Evolutionary conservation across 2,329 filamentous ascomycete genomes (phyloP).

Genomic region (Botrytis medusae): DNA sequence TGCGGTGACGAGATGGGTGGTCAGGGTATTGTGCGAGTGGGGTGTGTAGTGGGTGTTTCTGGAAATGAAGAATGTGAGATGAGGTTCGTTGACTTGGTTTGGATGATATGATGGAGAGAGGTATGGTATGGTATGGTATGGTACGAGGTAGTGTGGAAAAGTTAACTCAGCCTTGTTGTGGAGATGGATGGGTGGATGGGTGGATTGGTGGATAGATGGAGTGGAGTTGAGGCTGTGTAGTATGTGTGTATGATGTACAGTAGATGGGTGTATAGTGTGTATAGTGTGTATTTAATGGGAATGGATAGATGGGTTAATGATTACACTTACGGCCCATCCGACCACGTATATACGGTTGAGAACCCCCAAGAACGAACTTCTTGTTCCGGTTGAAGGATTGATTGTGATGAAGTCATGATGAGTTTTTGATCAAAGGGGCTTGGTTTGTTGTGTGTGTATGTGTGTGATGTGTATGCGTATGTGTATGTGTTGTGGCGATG

Average conservation of each 20-base stretch:
- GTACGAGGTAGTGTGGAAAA: neutral
- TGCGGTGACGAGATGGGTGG: conserved; percentile 66
- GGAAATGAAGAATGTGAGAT: conserved; percentile 16
- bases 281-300: no score
- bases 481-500: neutral
- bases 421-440: neutral
- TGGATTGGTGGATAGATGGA: neutral
- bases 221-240: conserved; percentile 1
- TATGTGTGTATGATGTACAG: neutral
- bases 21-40: conserved; percentile 62
- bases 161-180: conserved; percentile 19
- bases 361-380: conserved; percentile 71
- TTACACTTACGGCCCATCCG: conserved; percentile 65
- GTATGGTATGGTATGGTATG: no score
- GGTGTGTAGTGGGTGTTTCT: conserved; percentile 69
- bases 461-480: neutral
- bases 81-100: no score
- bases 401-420: conserved; percentile 34
- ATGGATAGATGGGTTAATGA: no score
- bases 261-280: no score
- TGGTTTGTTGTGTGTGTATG: neutral
- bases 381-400: conserved; percentile 52
- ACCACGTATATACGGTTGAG: conserved; percentile 68
- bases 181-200: neutral
- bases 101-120: no score